phyloP scores from a whole-genome alignment of 73 alveolate genomes.

The Tetrahymena elliotti region DNA sequence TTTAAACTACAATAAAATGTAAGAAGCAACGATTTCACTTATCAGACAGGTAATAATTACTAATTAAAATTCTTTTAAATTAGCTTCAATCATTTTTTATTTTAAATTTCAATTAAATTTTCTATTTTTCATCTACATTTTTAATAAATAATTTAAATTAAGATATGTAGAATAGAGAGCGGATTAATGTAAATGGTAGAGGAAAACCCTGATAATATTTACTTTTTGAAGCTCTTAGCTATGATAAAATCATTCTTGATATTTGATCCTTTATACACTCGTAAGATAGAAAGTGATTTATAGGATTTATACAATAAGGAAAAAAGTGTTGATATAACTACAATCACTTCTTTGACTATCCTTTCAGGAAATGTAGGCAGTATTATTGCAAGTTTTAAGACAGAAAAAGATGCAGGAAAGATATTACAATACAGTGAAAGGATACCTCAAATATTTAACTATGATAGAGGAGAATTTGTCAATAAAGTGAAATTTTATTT shows the following conservation, averaged over 20 bases:
- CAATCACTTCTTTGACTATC: neutral
- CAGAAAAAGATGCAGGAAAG: neutral
- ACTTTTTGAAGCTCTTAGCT: neutral
- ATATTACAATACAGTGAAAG: neutral
- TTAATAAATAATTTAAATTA: too few species aligned
- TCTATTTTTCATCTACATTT: too few species aligned
- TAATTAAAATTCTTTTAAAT: neutral
- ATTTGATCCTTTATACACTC: neutral
- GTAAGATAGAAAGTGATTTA: neutral
- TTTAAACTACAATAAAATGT: neutral
- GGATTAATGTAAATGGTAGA: neutral
- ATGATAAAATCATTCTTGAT: neutral
- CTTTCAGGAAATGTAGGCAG: neutral
- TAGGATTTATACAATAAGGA: neutral
- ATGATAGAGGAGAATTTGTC: neutral
- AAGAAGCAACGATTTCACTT: neutral
- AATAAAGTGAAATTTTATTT: neutral
- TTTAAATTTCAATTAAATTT: too few species aligned
- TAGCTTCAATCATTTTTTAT: too few species aligned
- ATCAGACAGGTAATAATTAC: neutral
- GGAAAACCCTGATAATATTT: neutral
- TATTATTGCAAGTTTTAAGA: neutral
- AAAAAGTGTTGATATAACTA: neutral
- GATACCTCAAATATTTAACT: neutral
- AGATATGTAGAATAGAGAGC: neutral